Evolutionary conservation across 2,329 filamentous ascomycete genomes (phyloP).

Genomic region (Orbilia blumenaviensis): DNA sequence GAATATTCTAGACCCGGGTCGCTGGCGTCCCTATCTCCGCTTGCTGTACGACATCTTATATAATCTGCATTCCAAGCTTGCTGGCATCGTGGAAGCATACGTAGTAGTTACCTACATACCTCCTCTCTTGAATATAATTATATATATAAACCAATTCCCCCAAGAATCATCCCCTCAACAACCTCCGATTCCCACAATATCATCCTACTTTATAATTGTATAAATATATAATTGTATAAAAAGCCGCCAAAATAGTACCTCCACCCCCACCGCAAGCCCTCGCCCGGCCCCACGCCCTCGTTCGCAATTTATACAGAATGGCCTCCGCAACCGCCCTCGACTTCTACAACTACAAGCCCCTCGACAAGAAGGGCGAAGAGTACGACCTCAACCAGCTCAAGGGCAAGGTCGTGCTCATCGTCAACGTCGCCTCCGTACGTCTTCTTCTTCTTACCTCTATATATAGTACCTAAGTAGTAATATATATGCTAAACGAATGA

Average conservation of each 20-base stretch:
- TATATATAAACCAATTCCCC: too few species aligned
- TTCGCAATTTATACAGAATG: too few species aligned
- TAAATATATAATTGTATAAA: neutral
- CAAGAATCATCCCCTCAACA: too few species aligned
- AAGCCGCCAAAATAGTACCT: too few species aligned
- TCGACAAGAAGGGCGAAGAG: conserved; percentile 79
- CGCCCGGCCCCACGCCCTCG: too few species aligned
- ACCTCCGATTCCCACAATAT: too few species aligned
- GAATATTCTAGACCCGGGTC: neutral
- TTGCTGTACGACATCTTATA: too few species aligned
- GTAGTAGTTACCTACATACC: too few species aligned
- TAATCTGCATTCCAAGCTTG: neutral
- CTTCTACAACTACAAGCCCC: conserved; percentile 86
- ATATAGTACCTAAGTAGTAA: too few species aligned
- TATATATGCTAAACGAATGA: neutral
- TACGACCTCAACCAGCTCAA: conserved; percentile 76
- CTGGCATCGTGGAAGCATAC: too few species aligned
- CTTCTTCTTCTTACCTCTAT: neutral
- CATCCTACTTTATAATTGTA: too few species aligned
- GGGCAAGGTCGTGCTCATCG: conserved; percentile 92
- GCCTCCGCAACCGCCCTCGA: conserved; percentile 53
- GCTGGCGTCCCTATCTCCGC: neutral
- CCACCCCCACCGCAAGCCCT: neutral
- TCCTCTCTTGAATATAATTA: too few species aligned
- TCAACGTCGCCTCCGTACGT: conserved; percentile 85